Conservation (phyloP, 805 yeast species). For the Middelhovenomyces tepae region DNA sequence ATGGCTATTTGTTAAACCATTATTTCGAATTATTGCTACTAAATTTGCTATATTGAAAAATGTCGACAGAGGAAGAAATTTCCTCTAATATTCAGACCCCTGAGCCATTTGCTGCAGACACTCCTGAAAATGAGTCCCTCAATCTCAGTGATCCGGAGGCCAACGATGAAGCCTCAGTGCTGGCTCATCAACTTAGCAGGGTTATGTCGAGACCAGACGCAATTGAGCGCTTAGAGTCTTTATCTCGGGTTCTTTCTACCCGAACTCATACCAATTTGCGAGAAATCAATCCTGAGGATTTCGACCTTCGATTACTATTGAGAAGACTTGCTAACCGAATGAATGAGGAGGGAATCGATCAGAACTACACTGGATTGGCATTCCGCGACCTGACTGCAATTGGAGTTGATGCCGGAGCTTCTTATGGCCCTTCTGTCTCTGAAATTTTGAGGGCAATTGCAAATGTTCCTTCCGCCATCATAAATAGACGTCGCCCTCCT, state of each 20-base stretch:
- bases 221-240: constrained; percentile 36
- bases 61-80: no score
- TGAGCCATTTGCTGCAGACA: constrained; percentile 1
- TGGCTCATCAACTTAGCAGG: constrained; percentile 16
- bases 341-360: constrained; percentile 27
- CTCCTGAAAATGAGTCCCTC: not conserved
- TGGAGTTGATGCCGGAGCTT: constrained; percentile 42
- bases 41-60: no score
- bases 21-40: no score
- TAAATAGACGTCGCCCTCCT: constrained; percentile 7
- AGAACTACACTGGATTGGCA: constrained; percentile 28
- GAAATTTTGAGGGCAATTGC: constrained; percentile 30
- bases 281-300: constrained; percentile 38
- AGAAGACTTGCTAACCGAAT: constrained; percentile 12
- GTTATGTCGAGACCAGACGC: constrained; percentile 27
- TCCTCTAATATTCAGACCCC: no score
- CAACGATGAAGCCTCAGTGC: constrained; percentile 16
- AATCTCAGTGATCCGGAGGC: constrained; percentile 16
- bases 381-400: constrained; percentile 32
- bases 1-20: no score
- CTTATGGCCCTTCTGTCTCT: constrained; percentile 36
- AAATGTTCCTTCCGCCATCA: constrained; percentile 16
- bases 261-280: constrained; percentile 39
- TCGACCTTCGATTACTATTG: constrained; percentile 37
- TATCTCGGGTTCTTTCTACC: constrained; percentile 43